Evolutionary conservation across 2,329 filamentous ascomycete genomes (phyloP).

Genomic region (Colletotrichum falcatum): DNA sequence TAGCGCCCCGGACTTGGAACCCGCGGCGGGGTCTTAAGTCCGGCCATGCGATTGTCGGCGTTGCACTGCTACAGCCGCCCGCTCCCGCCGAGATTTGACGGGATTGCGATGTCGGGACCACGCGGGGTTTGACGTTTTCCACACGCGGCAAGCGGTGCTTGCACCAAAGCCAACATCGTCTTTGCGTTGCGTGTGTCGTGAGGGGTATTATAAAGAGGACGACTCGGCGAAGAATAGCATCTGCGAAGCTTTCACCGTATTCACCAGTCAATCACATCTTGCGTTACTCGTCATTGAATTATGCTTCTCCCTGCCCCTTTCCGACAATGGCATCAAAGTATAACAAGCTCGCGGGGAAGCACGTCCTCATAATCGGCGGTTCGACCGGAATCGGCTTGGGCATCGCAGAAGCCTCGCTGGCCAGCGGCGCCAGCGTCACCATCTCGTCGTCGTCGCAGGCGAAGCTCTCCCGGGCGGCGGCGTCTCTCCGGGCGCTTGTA

Average conservation of each 20-base stretch:
- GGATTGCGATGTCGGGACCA: not conserved
- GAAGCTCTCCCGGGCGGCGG: constrained; percentile 61
- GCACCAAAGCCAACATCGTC: not conserved
- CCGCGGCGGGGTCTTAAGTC: not conserved
- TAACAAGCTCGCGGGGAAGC: constrained; percentile 49
- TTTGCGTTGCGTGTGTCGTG: not conserved
- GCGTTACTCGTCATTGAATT: not conserved
- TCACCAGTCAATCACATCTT: not conserved
- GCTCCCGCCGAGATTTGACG: not conserved
- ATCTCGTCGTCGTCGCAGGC: constrained; percentile 68
- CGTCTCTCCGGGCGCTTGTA: constrained; percentile 48
- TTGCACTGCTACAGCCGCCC: not conserved
- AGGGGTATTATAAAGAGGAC: not conserved
- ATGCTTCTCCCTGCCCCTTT: not conserved
- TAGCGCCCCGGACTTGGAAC: not conserved
- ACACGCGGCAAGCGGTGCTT: not conserved
- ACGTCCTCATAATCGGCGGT: constrained; percentile 72
- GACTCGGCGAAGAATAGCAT: not conserved
- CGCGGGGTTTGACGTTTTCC: not conserved
- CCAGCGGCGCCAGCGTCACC: constrained; percentile 65
- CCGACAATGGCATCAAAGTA: constrained; percentile 42
- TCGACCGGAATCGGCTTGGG: constrained; percentile 72
- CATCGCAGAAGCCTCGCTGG: constrained; percentile 69
- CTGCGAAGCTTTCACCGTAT: not conserved
- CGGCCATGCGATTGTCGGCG: not conserved